These are phyloP conservation scores for Lagerstroemia speciosa DNA, from an alignment of 345 rosid species.

Conservation along the genomic window DNA sequence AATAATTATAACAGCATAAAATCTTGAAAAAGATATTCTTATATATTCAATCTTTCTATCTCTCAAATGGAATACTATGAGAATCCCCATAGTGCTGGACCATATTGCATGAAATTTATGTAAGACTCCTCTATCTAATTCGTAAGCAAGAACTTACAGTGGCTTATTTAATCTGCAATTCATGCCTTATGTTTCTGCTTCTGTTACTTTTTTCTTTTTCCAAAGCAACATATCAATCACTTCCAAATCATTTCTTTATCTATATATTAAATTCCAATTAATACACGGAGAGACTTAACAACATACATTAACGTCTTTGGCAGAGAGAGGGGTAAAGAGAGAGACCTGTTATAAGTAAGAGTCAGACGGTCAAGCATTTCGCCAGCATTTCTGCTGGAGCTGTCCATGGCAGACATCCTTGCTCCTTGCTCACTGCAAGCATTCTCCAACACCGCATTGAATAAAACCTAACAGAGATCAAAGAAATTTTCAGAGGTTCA, in stretches of 20 bases:
- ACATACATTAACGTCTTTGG: neutral
- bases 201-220: neutral
- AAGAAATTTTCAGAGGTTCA: neutral
- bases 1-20: neutral
- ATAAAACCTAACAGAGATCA: conserved; percentile 43
- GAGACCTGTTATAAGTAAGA: conserved; percentile 67
- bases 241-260: neutral
- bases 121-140: neutral
- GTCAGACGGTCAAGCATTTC: conserved; percentile 95
- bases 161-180: neutral
- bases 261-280: neutral
- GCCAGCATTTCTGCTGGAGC: conserved; percentile 98
- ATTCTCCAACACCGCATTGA: conserved; percentile 92
- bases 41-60: neutral
- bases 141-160: neutral
- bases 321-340: conserved; percentile 10
- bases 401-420: conserved; percentile 94
- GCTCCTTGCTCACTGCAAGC: conserved; percentile 82
- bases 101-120: neutral
- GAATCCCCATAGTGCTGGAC: neutral
- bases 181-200: neutral
- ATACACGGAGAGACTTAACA: neutral
- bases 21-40: neutral
- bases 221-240: neutral
- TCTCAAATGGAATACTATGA: neutral